Evolutionary conservation across 129 eudicot species (phyloP).

Genomic region (Flaveria sonorensis): DNA sequence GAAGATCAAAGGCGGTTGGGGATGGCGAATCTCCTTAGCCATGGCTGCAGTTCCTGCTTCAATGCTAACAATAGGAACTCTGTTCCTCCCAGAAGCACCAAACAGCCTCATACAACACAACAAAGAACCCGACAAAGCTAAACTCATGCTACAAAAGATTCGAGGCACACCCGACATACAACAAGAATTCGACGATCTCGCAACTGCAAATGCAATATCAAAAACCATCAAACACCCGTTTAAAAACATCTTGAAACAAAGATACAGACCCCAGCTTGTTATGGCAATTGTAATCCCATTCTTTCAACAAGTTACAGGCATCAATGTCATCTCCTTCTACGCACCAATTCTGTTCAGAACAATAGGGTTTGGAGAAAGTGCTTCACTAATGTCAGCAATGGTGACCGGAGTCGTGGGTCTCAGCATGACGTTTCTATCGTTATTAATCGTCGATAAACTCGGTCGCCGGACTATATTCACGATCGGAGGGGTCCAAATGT

Average conservation of each 20-base stretch:
- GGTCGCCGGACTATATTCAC: slow-evolving; percentile 53
- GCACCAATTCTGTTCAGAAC: slow-evolving; percentile 57
- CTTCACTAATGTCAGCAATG: slow-evolving; percentile 55
- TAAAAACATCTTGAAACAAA: slow-evolving; percentile 30
- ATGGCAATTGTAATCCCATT: slow-evolving; percentile 53
- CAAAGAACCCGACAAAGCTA: slow-evolving; percentile 46
- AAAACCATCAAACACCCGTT: slow-evolving; percentile 45
- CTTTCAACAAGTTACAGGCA: slow-evolving; percentile 60
- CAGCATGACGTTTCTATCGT: slow-evolving; percentile 43
- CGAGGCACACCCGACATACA: slow-evolving; percentile 58
- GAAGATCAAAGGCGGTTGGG: slow-evolving; percentile 57
- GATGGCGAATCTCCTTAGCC: slow-evolving; percentile 60
- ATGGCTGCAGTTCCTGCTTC: slow-evolving; percentile 56
- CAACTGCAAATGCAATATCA: slow-evolving; percentile 49
- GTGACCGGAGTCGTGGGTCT: slow-evolving; percentile 50
- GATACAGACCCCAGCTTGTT: slow-evolving; percentile 54
- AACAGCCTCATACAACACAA: slow-evolving; percentile 52
- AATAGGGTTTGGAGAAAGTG: slow-evolving; percentile 62
- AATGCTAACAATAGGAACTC: slow-evolving; percentile 45
- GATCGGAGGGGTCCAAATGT: slow-evolving; percentile 63
- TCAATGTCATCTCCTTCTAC: slow-evolving; percentile 50
- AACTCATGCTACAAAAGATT: slow-evolving; percentile 51
- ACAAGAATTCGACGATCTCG: slow-evolving; percentile 64
- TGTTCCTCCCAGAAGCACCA: slow-evolving; percentile 61
- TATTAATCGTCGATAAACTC: slow-evolving; percentile 52